These are phyloP conservation scores for Cystobasidium pallidum DNA, from an alignment of 1,284 basidiomycete genomes.

Conservation along the genomic window DNA sequence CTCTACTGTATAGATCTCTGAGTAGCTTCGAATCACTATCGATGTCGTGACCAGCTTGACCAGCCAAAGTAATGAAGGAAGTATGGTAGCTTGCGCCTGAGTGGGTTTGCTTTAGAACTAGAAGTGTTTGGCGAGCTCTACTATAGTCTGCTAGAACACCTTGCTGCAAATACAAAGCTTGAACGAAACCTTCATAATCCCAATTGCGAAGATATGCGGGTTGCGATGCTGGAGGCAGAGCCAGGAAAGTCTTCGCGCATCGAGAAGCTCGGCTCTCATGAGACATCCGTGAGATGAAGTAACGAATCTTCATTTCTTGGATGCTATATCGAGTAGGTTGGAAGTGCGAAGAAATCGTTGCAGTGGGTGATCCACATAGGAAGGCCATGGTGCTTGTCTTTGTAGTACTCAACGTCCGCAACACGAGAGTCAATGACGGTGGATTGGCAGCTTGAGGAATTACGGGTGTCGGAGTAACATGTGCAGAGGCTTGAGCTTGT, in stretches of 20 bases:
- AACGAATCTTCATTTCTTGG: slow-evolving; percentile 8
- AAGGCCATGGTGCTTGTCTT: not conserved
- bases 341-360: slow-evolving; percentile 9
- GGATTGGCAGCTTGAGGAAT: not conserved
- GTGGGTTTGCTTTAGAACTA: slow-evolving; percentile 1
- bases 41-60: not conserved
- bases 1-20: not conserved
- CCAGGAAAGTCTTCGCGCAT: not conserved
- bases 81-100: not conserved
- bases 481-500: not conserved
- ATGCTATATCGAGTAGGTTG: slow-evolving; percentile 3
- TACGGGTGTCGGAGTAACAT: not conserved
- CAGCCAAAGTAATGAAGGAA: slow-evolving; percentile 1
- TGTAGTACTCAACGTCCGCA: not conserved
- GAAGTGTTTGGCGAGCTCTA: not conserved
- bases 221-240: not conserved
- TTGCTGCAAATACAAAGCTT: not conserved
- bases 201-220: not conserved
- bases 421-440: not conserved
- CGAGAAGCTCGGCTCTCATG: not conserved
- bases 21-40: not conserved
- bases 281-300: not conserved
- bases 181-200: not conserved
- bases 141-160: not conserved
- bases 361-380: not conserved